Evolutionary conservation across 2,329 filamentous ascomycete genomes (phyloP).

Genomic region (Fusarium aywerte): DNA sequence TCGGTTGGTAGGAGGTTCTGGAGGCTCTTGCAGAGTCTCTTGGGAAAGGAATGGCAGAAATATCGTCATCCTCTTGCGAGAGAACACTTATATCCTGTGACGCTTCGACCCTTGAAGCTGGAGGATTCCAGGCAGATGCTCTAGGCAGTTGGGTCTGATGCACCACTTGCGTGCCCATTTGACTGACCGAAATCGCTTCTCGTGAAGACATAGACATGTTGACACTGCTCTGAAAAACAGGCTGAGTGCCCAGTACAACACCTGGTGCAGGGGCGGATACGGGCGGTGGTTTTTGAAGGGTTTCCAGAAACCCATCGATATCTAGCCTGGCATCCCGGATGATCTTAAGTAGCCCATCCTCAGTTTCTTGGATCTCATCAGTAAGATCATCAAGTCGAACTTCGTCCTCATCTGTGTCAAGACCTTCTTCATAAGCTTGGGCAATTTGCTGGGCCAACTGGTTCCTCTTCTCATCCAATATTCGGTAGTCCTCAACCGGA

Average conservation of each 20-base stretch:
- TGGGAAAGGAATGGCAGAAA: slow-evolving; percentile 42
- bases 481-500: slow-evolving; percentile 57
- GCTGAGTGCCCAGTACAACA: slow-evolving; percentile 60
- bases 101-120: slow-evolving; percentile 32
- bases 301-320: slow-evolving; percentile 53
- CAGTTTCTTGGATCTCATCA: slow-evolving; percentile 57
- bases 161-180: slow-evolving; percentile 59
- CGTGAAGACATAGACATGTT: slow-evolving; percentile 50
- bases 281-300: slow-evolving; percentile 24
- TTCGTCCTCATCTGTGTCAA: slow-evolving; percentile 65
- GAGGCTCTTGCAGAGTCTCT: slow-evolving; percentile 33
- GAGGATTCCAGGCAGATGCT: slow-evolving; percentile 41
- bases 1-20: slow-evolving; percentile 8
- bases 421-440: slow-evolving; percentile 61
- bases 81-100: slow-evolving; percentile 40
- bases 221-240: slow-evolving; percentile 45
- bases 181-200: slow-evolving; percentile 48
- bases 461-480: slow-evolving; percentile 58
- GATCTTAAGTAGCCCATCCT: slow-evolving; percentile 54
- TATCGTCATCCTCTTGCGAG: slow-evolving; percentile 41
- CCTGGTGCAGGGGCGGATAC: slow-evolving; percentile 20
- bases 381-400: slow-evolving; percentile 60
- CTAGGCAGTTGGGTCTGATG: slow-evolving; percentile 62
- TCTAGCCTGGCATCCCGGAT: slow-evolving; percentile 60
- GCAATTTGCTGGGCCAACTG: slow-evolving; percentile 59